Percentiles rank a stretch among this genome's conserved stretches.
Conservation (phyloP, 306 rosid species). For the Inga leiocalycina region DNA sequence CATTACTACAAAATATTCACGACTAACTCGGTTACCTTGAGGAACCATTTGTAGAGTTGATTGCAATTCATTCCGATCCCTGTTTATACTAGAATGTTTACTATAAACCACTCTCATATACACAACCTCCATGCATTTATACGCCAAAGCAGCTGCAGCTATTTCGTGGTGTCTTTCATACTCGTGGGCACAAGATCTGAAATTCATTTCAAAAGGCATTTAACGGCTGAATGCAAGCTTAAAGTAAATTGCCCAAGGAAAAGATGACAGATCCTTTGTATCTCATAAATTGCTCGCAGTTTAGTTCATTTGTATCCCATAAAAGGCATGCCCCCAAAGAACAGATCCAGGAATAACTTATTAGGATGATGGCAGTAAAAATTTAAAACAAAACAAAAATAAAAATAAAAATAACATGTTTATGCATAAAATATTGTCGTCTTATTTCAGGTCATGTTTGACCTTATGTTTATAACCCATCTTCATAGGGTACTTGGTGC, state of each 20-base stretch:
- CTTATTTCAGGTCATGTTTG: not conserved
- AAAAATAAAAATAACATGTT: not conserved
- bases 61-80: conserved; percentile 71
- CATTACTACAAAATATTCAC: conserved; percentile 26
- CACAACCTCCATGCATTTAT: conserved; percentile 90
- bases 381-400: not conserved
- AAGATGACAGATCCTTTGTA: conserved; percentile 4
- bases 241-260: conserved; percentile 22
- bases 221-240: conserved; percentile 22
- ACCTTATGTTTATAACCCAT: not conserved
- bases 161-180: conserved; percentile 66
- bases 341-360: not conserved
- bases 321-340: not conserved
- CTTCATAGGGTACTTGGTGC: not conserved
- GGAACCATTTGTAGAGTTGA: conserved; percentile 62
- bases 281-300: not conserved
- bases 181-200: conserved; percentile 77
- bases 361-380: not conserved
- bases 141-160: conserved; percentile 87
- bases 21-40: conserved; percentile 62
- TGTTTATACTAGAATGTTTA: conserved; percentile 53
- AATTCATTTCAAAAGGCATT: conserved; percentile 36
- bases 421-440: not conserved
- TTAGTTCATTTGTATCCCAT: not conserved
- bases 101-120: conserved; percentile 71